Evolutionary conservation across 2,329 filamentous ascomycete species (phyloP), one percentile per base, ranked within the genome.

Genomic region (Diaporthe vaccinii): DNA sequence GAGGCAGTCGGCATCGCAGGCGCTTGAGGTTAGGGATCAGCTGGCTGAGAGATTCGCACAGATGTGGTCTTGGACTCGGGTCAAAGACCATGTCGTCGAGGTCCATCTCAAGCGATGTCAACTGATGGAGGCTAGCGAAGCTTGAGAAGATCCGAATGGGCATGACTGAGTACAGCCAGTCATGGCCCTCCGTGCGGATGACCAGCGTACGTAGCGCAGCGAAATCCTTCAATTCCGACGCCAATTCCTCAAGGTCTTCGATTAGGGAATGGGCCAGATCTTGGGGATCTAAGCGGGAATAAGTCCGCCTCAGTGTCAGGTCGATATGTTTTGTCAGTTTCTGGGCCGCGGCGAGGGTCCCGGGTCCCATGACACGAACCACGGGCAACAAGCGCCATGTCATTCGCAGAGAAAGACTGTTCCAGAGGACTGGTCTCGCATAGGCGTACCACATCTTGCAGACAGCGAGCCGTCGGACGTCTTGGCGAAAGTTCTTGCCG

Each of bases 131-230:
- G 28, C 1, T 10, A 3, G 9, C 20, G 5, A 67, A 34, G 6
- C 61, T 14, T 2, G 6, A 7, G 28, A 67, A 1, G 6, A 51
- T 9, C 7, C 28, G 61, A 9, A 4, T 8, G 20, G 7, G 25
- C 20, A 67, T 22, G 4, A 0, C 0, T 1, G 59, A 4, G 3
- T 2, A 15, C 4, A 0, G 0, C 49, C 49, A n/a, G 0, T n/a
- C 49, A 0, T 0, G 1, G 14, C 7, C 6, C 6, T 10, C 14
- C 1, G n/a, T 2, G 44, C 20, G 20, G 4, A 67, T 36, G 44
- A 22, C 17, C 20, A 67, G 41, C 20, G 41, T n/a, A 17, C 61
- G 61, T 12, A 67, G 41, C 28, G 28, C 41, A 10, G 20, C 12
- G 14, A 67, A 49, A 20, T 14, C 9, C 25, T 34, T 15, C 0